A percentile compares a stretch with the other conserved stretches of the same genome.
These are phyloP conservation scores for Yarrowia sp. DNA, from an alignment of 805 yeast genomes.

Conservation along the genomic window DNA sequence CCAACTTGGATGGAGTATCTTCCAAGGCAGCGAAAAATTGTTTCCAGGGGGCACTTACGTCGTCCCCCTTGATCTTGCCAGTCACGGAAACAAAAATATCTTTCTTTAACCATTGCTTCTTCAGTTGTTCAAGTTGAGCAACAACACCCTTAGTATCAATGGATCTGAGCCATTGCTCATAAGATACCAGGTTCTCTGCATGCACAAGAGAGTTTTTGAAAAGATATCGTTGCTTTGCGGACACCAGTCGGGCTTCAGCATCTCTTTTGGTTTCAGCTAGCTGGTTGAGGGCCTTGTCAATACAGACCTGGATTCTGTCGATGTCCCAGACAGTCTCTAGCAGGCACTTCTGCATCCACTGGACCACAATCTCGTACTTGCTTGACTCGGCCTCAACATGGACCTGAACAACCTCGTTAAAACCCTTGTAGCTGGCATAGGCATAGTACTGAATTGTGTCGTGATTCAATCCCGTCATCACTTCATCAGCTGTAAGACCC, in stretches of 20 bases:
- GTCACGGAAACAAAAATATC: conserved; percentile 65
- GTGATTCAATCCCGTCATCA: conserved; percentile 65
- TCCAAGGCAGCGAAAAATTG: not conserved
- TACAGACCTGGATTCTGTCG: conserved; percentile 60
- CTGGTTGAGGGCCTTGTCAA: conserved; percentile 58
- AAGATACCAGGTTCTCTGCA: not conserved
- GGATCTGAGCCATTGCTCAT: conserved; percentile 53
- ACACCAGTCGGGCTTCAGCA: conserved; percentile 61
- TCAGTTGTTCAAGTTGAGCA: conserved; percentile 50
- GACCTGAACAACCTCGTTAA: conserved; percentile 63
- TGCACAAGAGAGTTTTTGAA: conserved; percentile 44
- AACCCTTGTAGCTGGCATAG: conserved; percentile 57
- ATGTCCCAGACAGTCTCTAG: conserved; percentile 68
- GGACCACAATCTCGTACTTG: conserved; percentile 65
- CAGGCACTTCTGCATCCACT: conserved; percentile 70
- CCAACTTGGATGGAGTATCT: not conserved
- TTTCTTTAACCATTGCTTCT: conserved; percentile 51
- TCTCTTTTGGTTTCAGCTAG: conserved; percentile 62
- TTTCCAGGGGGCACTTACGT: not conserved
- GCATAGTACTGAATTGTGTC: conserved; percentile 57
- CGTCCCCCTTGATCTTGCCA: conserved; percentile 55
- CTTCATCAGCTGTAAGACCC: conserved; percentile 71
- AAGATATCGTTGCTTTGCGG: conserved; percentile 53
- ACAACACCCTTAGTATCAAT: conserved; percentile 48
- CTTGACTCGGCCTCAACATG: conserved; percentile 56